Evolutionary conservation across 371 early-diverging fungal species (phyloP).

Genomic region (Mucor saturninus): DNA sequence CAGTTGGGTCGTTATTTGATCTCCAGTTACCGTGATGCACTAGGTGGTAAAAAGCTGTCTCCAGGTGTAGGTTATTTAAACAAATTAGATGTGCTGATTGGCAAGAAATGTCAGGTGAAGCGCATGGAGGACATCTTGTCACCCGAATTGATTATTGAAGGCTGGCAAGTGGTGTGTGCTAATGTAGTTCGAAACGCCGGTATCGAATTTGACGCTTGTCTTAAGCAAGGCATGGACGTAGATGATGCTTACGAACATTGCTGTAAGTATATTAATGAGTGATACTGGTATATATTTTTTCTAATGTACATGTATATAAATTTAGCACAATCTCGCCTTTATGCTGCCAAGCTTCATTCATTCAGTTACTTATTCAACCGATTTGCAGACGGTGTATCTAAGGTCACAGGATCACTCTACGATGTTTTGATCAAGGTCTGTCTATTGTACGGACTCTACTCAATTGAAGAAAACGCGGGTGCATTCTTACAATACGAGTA

Average conservation of each 20-base stretch:
- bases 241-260: conserved; percentile 91
- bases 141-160: conserved; percentile 74
- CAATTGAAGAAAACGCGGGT: conserved; percentile 83
- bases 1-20: conserved; percentile 92
- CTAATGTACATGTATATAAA: not conserved
- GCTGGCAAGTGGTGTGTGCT: conserved; percentile 86
- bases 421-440: conserved; percentile 72
- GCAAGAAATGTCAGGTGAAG: conserved; percentile 59
- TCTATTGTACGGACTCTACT: conserved; percentile 82
- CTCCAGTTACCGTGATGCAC: conserved; percentile 77
- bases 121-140: conserved; percentile 61
- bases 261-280: conserved; percentile 40
- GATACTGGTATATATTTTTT: not conserved
- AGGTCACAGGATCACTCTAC: conserved; percentile 52
- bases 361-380: conserved; percentile 87
- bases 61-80: conserved; percentile 87
- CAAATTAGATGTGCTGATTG: conserved; percentile 56
- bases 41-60: conserved; percentile 76
- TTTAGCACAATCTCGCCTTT: conserved; percentile 71
- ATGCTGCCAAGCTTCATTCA: conserved; percentile 87
- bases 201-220: conserved; percentile 74
- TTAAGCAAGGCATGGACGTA: conserved; percentile 69
- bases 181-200: conserved; percentile 83
- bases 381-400: conserved; percentile 78
- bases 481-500: conserved; percentile 88